Conservation (phyloP, 306 rosid species). For the Malus orientalis region DNA sequence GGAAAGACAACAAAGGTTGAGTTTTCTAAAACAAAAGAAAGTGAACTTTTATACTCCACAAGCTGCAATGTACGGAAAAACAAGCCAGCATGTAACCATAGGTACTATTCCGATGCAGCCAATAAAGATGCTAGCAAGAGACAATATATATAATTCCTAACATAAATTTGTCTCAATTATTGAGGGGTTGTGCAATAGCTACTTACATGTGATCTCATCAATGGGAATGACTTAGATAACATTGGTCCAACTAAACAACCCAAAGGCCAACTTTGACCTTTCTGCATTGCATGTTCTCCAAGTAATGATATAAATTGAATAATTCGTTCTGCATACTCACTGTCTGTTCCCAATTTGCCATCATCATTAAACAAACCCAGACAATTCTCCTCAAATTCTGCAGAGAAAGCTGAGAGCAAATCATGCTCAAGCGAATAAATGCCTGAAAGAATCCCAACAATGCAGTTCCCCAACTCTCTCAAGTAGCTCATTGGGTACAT, state of each 20-base stretch:
- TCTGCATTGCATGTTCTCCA: slow-evolving; percentile 55
- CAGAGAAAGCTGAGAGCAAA: slow-evolving; percentile 44
- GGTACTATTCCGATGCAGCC: neutral
- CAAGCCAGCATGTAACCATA: neutral
- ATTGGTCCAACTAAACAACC: slow-evolving; percentile 73
- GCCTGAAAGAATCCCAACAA: slow-evolving; percentile 59
- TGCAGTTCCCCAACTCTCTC: slow-evolving; percentile 67
- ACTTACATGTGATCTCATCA: slow-evolving; percentile 75
- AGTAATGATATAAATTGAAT: slow-evolving; percentile 56
- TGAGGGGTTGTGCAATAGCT: slow-evolving; percentile 7
- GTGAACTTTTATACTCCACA: neutral
- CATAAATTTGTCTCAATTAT: neutral
- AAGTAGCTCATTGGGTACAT: slow-evolving; percentile 53
- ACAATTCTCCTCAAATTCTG: slow-evolving; percentile 59
- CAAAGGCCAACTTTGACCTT: slow-evolving; percentile 83
- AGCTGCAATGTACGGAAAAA: neutral
- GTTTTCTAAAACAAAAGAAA: neutral
- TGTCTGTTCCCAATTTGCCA: slow-evolving; percentile 17
- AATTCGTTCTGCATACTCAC: slow-evolving; percentile 44
- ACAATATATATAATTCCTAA: neutral
- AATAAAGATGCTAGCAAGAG: neutral
- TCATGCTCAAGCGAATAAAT: slow-evolving; percentile 39
- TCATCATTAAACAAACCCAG: slow-evolving; percentile 38
- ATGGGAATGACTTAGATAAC: slow-evolving; percentile 57
- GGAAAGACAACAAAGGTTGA: neutral